Evolutionary conservation across 2,329 filamentous ascomycete genomes (phyloP).

Genomic region (Domatiomyces catenatus): DNA sequence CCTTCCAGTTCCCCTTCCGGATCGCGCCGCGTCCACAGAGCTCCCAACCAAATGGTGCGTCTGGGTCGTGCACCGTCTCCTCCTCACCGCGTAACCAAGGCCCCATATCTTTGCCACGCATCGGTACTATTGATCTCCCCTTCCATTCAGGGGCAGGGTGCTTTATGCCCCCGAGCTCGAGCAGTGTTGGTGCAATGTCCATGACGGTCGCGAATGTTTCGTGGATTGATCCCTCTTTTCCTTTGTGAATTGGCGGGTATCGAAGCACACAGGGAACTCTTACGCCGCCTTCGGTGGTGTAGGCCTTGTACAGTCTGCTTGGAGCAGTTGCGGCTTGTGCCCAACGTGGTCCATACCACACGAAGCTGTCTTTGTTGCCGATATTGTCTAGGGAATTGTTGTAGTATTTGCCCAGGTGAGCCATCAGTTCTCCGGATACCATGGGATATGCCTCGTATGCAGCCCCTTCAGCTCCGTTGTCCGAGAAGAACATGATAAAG

Average conservation of each 20-base stretch:
- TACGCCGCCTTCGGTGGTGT: constrained; percentile 23
- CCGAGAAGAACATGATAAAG: constrained; percentile 35
- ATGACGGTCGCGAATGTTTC: constrained; percentile 34
- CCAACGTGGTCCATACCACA: constrained; percentile 37
- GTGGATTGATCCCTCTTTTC: constrained; percentile 14
- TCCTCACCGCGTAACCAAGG: constrained; percentile 25
- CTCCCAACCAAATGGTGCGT: constrained; percentile 43
- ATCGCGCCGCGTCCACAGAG: constrained; percentile 40
- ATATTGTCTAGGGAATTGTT: constrained; percentile 35
- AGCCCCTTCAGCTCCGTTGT: constrained; percentile 36
- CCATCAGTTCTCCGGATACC: constrained; percentile 27
- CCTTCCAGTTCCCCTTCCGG: constrained; percentile 42
- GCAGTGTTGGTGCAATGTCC: constrained; percentile 35
- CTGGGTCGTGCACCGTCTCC: constrained; percentile 33
- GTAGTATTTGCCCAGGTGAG: constrained; percentile 32
- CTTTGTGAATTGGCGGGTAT: constrained; percentile 16
- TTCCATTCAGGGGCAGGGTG: constrained; percentile 41
- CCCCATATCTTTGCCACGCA: constrained; percentile 37
- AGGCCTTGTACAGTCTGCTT: constrained; percentile 23
- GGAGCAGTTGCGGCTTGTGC: constrained; percentile 33
- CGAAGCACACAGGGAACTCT: constrained; percentile 25
- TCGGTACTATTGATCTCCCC: constrained; percentile 35
- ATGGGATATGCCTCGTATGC: constrained; percentile 32
- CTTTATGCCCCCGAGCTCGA: constrained; percentile 27
- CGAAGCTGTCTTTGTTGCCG: constrained; percentile 31